Base-by-base conservation (phyloP, 208 protist genomes). In the Acanthamoeba royreba region DNA sequence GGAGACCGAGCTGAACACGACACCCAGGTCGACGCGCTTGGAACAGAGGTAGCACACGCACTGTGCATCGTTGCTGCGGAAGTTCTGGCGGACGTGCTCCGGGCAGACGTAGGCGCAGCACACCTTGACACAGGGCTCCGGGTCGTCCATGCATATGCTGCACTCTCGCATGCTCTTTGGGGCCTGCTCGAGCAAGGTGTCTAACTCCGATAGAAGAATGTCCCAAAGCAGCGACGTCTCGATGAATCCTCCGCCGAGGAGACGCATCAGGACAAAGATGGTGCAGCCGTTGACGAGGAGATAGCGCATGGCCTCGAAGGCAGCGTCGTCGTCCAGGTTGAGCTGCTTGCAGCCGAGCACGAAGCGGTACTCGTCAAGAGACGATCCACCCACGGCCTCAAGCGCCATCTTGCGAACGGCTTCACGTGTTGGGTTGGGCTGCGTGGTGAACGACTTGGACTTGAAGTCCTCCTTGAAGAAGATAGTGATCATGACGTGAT, bases 381-480 rank as follows among this genome's bases (percentile, higher is more conserved):
- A n/a, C 49, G 49, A 55, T 55, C 49, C 49, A 9, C 49, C 49
- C 13, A 55, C 49, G 13, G 19, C 49, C 49, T 55, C 13, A 19
- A 9, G 19, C 13, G 49, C 49, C 49, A 55, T 25, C 49, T 55
- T 9, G 49, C 49, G 49, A 9, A 55, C 19, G 49, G 49, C 19
- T 19, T 55, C 49, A 9, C 49, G 49, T 19, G 49, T 55, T 55
- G 49, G 49, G 49, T 55, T 55, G 13, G 49, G 96, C 9, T 94
- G 95, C 95, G 99, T 85, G 81, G 61, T 81, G 96, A 98, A 99
- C 63, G 98, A 98, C 95, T 98, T 96, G 28, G 96, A 96, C 94
- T 97, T 97, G 93, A 98, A 97, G 49, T 98, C 98, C 97, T 98
- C 98, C 96, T 98, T 98, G 97, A 98, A 98, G 87, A 98, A 95